Conservation (phyloP, 2,329 filamentous ascomycete species). For the Colletotrichum sp. region DNA sequence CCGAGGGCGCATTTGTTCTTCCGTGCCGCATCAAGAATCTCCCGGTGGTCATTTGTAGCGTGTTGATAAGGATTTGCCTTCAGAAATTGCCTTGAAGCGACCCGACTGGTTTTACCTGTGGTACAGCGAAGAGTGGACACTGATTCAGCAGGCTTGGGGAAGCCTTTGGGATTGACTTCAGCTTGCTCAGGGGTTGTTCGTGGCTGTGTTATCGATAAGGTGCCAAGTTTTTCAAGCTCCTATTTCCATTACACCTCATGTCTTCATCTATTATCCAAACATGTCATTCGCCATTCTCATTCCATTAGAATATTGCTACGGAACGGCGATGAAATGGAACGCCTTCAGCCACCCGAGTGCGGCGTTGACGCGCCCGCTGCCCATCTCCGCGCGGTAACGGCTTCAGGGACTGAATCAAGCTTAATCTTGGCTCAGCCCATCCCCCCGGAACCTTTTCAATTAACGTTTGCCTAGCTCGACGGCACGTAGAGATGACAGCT, state of each 20-base stretch:
- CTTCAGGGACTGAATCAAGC: not conserved
- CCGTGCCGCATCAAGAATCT: not conserved
- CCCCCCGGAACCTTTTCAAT: not conserved
- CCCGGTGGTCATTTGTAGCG: not conserved
- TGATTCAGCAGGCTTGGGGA: not conserved
- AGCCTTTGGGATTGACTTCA: not conserved
- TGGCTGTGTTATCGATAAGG: not conserved
- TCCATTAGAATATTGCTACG: not conserved
- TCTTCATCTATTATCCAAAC: not conserved
- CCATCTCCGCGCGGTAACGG: not conserved
- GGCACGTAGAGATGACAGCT: not conserved
- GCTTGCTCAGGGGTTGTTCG: not conserved
- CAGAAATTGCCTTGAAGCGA: not conserved
- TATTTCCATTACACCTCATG: not conserved
- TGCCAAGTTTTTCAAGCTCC: not conserved
- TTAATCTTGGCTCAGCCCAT: not conserved
- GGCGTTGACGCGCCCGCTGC: not conserved
- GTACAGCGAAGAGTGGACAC: not conserved
- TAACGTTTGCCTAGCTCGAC: not conserved
- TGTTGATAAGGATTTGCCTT: not conserved
- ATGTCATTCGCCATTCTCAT: not conserved
- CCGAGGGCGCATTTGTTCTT: not conserved
- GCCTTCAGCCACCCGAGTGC: not conserved
- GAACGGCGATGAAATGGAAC: not conserved
- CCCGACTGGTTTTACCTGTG: not conserved